Evolutionary conservation across 225 moss, liverwort and hornwort genomes (phyloP), one percentile per base, ranked within the genome.

Genomic region (Asterella californica): DNA sequence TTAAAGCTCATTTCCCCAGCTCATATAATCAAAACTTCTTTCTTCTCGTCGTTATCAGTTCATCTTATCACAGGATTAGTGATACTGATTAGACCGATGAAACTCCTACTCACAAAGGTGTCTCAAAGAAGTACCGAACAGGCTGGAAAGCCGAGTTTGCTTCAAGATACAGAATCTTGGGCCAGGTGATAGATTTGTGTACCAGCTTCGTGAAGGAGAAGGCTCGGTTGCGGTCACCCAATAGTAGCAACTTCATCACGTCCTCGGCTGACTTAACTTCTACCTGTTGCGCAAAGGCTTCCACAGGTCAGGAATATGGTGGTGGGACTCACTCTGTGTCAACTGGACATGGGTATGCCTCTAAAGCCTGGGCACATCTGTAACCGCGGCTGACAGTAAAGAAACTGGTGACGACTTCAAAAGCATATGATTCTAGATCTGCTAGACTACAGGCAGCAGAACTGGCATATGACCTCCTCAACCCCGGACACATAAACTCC

Each of bases 191-290:
- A 47, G 27, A 53, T 0, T 30, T 46, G 29, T 38, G 42, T 88
- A 93, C 94, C 91, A 95, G 77, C 72, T 92, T 95, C 81, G 95
- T 93, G 78, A 93, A 93, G 59, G 95, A 87, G 81, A 93, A 91
- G 66, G 90, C 90, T 55, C 93, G 86, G 81, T 93, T 93, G 22
- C 89, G 90, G 62, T 92, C 91, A 50, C 95, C 95, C 62, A 93
- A 84, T 77, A 95, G 77, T 71, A 95, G 79, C 30, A 95, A 68
- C 80, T 91, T 92, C 91, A 93, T 92, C 52, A 88, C 83, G 72
- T 93, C 91, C 25, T 92, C 91, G 42, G 89, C 86, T 33, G 91
- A 90, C 62, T 84, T 89, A 17, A 95, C 90, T 81, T 90, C 90
- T 70, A 93, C 83, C 88, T 90, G 86, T 78, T 47, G 11, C n/a